Percentiles rank a stretch among this genome's conserved stretches.
phyloP scores from a whole-genome alignment of 208 protist species.

The Phytomonas serpens region DNA sequence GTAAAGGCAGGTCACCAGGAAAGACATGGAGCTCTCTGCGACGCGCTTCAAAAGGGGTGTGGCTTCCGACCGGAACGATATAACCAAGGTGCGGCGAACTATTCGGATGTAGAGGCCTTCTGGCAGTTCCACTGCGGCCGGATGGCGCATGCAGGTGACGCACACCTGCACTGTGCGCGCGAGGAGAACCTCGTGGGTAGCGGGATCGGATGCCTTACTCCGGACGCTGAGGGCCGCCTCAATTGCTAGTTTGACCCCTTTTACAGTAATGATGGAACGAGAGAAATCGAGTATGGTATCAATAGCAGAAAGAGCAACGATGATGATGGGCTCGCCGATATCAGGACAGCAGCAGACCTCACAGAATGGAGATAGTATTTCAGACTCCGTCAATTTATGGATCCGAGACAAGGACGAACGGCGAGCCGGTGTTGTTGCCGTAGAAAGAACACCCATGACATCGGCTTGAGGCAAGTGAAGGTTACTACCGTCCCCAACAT shows the following conservation, averaged over 20 bases:
- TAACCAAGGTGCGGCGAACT: constrained; percentile 22
- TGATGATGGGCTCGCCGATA: constrained; percentile 52
- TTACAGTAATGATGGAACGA: constrained; percentile 47
- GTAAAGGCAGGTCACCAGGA: neutral
- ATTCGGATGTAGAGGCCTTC: constrained; percentile 34
- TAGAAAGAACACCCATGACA: neutral
- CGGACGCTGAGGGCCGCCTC: constrained; percentile 27
- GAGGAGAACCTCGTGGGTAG: constrained; percentile 65
- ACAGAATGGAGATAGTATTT: constrained; percentile 11
- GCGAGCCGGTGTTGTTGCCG: neutral
- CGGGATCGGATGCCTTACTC: constrained; percentile 34
- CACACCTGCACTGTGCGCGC: constrained; percentile 28
- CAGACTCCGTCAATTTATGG: constrained; percentile 3
- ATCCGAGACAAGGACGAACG: neutral
- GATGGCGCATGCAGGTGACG: constrained; percentile 39
- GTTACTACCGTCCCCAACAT: neutral
- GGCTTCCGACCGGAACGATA: constrained; percentile 25
- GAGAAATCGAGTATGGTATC: constrained; percentile 54
- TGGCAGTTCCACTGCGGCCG: constrained; percentile 19
- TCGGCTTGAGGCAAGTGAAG: neutral
- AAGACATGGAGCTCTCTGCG: constrained; percentile 34
- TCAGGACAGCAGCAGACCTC: constrained; percentile 41
- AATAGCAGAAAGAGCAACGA: constrained; percentile 57
- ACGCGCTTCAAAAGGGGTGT: constrained; percentile 38
- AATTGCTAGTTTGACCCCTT: constrained; percentile 43